Base-by-base conservation (phyloP, 176 grass and related monocot genomes). In the Cenchrus fungigraminus region DNA sequence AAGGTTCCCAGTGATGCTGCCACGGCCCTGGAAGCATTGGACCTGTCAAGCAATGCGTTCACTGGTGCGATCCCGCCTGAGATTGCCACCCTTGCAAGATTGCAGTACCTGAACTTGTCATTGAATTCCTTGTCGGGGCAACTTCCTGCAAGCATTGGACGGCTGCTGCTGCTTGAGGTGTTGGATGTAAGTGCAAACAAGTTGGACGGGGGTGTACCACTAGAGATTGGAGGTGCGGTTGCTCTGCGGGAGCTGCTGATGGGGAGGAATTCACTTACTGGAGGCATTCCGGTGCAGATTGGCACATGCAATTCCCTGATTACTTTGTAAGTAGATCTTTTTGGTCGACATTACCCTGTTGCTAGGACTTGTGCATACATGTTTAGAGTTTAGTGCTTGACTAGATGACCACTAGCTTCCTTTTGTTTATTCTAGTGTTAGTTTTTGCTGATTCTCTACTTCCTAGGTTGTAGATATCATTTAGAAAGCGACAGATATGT, bases 21-120 rank as follows among this genome's bases (percentile, higher is more conserved):
- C 45, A 43, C 73, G 1, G n/a, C 45, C 25, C 17, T 91, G 57
- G 87, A 72, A 51, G 32, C 67, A 9, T 45, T 97, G 65, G 91
- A 97, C 91, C 88, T 97, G 65, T 97, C 94, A 1, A 71, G 56
- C 47, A 97, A 97, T 69, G 73, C 54, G 9, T 82, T 97, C 66
- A 88, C 85, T 0, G 89, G 89, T 19, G 78, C 5, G 29, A 87
- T 97, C 71, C 89, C 91, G 9, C 28, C 62, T 2, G 79, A 87
- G 52, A 83, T 97, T 52, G 62, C 60, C 2, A 79, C 55, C 22
- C 54, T 97, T 47, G 66, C 51, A 7, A 69, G 60, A 52, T 79
- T 93, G 79, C 80, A 88, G 67, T 60, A 73, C 40, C 69, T 97
- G 76, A 93, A 97, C 44, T 54, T 97, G 17, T 97, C 94, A 12